Evolutionary conservation across 2,329 filamentous ascomycete genomes (phyloP), one percentile per base, ranked within the genome.

Genomic region (Pyrenochaeta sp.): DNA sequence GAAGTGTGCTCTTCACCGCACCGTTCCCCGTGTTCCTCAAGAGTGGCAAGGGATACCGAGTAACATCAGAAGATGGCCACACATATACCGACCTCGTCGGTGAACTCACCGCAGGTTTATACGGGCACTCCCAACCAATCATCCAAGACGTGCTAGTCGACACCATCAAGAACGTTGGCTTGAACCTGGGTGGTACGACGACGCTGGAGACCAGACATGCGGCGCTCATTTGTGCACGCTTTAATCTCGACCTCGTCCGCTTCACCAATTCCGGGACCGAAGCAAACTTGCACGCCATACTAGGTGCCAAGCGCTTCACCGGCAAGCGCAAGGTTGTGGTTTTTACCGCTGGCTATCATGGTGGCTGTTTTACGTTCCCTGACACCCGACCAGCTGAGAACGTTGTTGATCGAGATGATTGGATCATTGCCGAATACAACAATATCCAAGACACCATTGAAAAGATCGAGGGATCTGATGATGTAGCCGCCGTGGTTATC

Each of bases 381-480:
- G 60, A 49, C 3, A 64, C 63, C 18, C 41, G 36, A 19, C 66
- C 68, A 23, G 72, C 73, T 2, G 63, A 71, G 1, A 78, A 79
- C 30, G 78, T 77, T 18, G 75, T 80, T 0, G 79, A 83, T 14
- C 60, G 54, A 1, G 68, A 78, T 3, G 80, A 87, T 4, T 88
- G 80, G 69, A 67, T 88, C 1, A 63, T 87, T 2, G 84, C 77
- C 1, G 74, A 71, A 23, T 90, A 85, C 63, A 88, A 89, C 47
- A 79, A 88, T 39, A 53, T 80, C 1, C 68, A 72, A 0, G 73
- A 73, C 3, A 77, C 80, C 0, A 67, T 64, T 5, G 50, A 48
- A 2, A 72, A 78, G 8, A 73, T 85, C 6, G 60, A 72, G 6
- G 56, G 27, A 45, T 59, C 52, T 14, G 53, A 43, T 2, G 74